Evolutionary conservation across 805 yeast species (phyloP).

Genomic region (Metschnikowia similis): DNA sequence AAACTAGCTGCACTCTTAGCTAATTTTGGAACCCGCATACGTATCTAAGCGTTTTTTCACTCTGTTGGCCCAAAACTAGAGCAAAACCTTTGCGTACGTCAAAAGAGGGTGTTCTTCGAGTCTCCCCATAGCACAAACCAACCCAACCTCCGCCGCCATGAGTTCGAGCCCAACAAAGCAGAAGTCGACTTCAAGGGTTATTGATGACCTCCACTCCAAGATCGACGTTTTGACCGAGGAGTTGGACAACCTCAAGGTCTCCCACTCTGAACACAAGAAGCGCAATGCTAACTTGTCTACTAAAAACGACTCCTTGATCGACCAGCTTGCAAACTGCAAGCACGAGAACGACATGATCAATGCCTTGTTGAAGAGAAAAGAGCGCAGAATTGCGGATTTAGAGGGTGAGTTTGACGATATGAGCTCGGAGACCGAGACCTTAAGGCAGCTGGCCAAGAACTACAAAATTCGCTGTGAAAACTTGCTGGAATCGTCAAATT

Average conservation of each 20-base stretch:
- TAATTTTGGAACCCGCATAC: background rate
- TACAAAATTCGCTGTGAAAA: conserved; percentile 47
- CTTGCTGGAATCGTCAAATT: conserved; percentile 43
- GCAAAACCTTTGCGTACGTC: conserved; percentile 1
- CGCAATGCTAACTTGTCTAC: conserved; percentile 44
- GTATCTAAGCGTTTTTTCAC: background rate
- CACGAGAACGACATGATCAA: conserved; percentile 75
- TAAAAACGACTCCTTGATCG: conserved; percentile 52
- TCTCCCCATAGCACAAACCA: conserved; percentile 1
- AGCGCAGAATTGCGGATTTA: conserved; percentile 61
- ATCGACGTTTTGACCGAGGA: conserved; percentile 44
- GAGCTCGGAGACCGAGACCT: conserved; percentile 44
- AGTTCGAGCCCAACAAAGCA: conserved; percentile 20
- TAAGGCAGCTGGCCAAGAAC: conserved; percentile 46
- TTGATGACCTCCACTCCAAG: conserved; percentile 51
- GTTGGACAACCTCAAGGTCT: conserved; percentile 34
- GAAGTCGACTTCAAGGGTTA: conserved; percentile 33
- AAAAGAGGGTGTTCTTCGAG: background rate
- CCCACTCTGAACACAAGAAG: conserved; percentile 48
- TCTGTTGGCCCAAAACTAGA: conserved; percentile 7
- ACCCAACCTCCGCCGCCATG: conserved; percentile 7
- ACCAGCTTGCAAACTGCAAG: conserved; percentile 64
- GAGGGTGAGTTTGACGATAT: conserved; percentile 54
- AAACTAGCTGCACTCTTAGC: background rate
- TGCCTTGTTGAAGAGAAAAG: conserved; percentile 65